A percentile compares a stretch with the other conserved stretches of the same genome.
phyloP scores from a whole-genome alignment of 106 monocot species.

The Platanthera zijinensis region DNA sequence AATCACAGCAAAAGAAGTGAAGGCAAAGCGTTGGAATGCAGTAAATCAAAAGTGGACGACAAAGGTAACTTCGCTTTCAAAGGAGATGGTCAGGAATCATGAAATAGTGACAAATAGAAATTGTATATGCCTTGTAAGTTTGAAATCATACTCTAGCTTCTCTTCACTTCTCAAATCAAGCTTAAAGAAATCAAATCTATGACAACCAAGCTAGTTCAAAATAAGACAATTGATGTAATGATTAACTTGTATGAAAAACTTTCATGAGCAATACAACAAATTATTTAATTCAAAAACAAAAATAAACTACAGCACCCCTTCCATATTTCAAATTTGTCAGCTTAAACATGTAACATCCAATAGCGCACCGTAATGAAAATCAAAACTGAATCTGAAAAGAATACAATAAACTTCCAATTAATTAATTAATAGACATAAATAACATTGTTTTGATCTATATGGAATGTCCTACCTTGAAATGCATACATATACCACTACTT shows the following conservation, averaged over 20 bases:
- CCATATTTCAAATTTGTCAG: neutral
- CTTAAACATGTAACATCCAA: neutral
- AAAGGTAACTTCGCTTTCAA: too few species aligned
- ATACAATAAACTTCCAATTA: neutral
- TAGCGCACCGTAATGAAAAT: neutral
- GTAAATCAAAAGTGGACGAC: too few species aligned
- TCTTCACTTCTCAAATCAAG: too few species aligned
- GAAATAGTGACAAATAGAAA: too few species aligned
- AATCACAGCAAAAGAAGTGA: too few species aligned
- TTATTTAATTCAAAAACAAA: neutral
- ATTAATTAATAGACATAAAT: conserved; percentile 13
- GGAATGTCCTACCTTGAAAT: conserved; percentile 10
- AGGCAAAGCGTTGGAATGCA: too few species aligned
- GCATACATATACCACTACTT: conserved; percentile 16
- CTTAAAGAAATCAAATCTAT: too few species aligned
- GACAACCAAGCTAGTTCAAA: neutral
- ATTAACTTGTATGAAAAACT: neutral
- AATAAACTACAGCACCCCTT: neutral
- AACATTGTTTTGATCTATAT: neutral
- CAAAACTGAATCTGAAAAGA: neutral
- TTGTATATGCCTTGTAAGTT: too few species aligned
- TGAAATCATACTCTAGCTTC: too few species aligned
- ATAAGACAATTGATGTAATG: neutral
- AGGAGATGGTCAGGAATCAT: too few species aligned
- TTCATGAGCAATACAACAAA: neutral